Conservation (phyloP, 2,329 filamentous ascomycete species). For the Aspergillus latus region DNA sequence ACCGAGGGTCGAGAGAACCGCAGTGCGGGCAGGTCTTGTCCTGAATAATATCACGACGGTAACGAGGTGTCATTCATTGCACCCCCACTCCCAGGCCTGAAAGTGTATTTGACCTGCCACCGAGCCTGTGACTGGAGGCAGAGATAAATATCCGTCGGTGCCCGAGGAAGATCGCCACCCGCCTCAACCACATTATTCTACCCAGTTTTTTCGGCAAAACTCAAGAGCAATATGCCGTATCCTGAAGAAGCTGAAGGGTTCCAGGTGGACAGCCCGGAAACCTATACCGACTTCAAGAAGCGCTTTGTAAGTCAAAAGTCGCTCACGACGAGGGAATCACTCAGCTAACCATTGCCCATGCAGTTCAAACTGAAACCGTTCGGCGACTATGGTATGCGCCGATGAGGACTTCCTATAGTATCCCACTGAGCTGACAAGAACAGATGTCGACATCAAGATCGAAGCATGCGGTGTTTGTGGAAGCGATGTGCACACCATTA, state of each 20-base stretch:
- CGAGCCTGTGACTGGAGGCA: neutral
- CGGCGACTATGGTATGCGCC: constrained; percentile 61
- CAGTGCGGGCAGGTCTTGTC: neutral
- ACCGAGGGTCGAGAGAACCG: neutral
- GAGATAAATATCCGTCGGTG: neutral
- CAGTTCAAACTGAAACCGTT: constrained; percentile 83
- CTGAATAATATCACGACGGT: neutral
- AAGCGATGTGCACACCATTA: constrained; percentile 70
- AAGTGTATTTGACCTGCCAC: neutral
- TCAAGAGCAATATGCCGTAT: constrained; percentile 41
- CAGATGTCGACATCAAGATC: constrained; percentile 83
- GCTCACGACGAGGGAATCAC: neutral
- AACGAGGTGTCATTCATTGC: neutral
- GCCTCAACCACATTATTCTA: neutral
- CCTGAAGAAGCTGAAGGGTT: constrained; percentile 49
- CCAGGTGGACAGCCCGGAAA: constrained; percentile 63
- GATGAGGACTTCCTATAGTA: neutral
- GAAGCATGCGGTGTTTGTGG: constrained; percentile 76
- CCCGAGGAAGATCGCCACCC: neutral
- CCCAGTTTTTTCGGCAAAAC: neutral
- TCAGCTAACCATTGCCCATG: neutral
- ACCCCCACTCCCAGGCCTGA: constrained; percentile 4
- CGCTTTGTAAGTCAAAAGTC: constrained; percentile 46
- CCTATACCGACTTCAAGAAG: constrained; percentile 60
- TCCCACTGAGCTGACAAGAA: constrained; percentile 2